phyloP scores from a whole-genome alignment of 1,284 basidiomycete species.

The Ustilago xerochloae region DNA sequence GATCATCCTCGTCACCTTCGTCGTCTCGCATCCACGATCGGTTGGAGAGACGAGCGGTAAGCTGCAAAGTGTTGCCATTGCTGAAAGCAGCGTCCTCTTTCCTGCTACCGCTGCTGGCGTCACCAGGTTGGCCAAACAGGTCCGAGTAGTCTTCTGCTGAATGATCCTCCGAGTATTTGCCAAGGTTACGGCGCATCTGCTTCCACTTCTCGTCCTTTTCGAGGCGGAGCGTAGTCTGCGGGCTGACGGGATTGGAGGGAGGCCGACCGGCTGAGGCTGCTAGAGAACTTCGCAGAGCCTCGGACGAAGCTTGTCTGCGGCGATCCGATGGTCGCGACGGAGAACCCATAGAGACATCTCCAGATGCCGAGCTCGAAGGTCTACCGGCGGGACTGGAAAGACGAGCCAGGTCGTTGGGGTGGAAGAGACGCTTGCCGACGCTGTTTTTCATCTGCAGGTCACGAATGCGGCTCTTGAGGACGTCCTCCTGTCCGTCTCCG shows the following conservation, averaged over 20 bases:
- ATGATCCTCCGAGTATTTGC: slow-evolving; percentile 53
- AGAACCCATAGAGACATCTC: slow-evolving; percentile 2
- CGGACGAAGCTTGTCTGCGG: slow-evolving; percentile 35
- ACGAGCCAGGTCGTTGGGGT: slow-evolving; percentile 53
- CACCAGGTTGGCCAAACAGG: slow-evolving; percentile 45
- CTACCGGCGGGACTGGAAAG: slow-evolving; percentile 15
- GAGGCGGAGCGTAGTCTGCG: slow-evolving; percentile 30
- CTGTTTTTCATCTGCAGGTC: slow-evolving; percentile 52
- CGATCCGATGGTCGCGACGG: slow-evolving; percentile 16
- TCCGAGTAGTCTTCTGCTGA: slow-evolving; percentile 59
- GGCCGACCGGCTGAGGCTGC: slow-evolving; percentile 18
- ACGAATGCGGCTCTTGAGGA: slow-evolving; percentile 48
- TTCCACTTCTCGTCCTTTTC: slow-evolving; percentile 52
- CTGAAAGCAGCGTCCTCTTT: slow-evolving; percentile 30
- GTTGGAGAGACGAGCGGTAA: slow-evolving; percentile 56
- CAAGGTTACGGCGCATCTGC: slow-evolving; percentile 51
- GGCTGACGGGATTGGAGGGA: slow-evolving; percentile 35
- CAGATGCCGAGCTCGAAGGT: background rate
- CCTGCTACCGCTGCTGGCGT: slow-evolving; percentile 14
- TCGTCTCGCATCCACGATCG: slow-evolving; percentile 58
- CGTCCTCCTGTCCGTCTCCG: slow-evolving; percentile 49
- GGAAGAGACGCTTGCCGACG: slow-evolving; percentile 54
- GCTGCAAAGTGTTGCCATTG: slow-evolving; percentile 46
- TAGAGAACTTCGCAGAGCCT: slow-evolving; percentile 33
- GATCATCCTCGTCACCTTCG: slow-evolving; percentile 56